These are phyloP conservation scores for Osmanthus fragrans DNA, from an alignment of 257 asterid species.

Conservation along the genomic window DNA sequence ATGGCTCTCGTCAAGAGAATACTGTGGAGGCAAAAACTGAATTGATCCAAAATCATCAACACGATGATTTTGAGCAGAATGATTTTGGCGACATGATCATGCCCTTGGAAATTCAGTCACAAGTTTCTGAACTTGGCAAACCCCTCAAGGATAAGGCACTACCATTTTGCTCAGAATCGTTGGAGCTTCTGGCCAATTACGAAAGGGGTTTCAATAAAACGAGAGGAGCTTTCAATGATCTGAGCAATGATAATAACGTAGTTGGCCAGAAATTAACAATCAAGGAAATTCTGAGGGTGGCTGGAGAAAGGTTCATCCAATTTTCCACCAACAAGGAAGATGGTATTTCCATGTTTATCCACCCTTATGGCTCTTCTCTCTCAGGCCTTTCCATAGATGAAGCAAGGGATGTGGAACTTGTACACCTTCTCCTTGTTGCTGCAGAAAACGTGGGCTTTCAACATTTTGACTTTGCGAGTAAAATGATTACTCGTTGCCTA, in stretches of 20 bases:
- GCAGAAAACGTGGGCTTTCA: slow-evolving; percentile 46
- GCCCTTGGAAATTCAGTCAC: slow-evolving; percentile 11
- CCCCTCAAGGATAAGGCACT: slow-evolving; percentile 20
- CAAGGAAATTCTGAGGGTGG: slow-evolving; percentile 51
- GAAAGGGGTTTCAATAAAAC: slow-evolving; percentile 32
- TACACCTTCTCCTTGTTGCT: slow-evolving; percentile 47
- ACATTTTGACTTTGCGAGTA: slow-evolving; percentile 42
- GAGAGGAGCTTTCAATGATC: slow-evolving; percentile 7
- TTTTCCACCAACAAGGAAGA: slow-evolving; percentile 48
- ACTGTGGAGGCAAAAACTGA: background rate
- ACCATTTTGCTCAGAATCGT: slow-evolving; percentile 34
- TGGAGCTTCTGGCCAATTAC: slow-evolving; percentile 36
- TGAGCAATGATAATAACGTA: background rate
- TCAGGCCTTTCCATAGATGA: slow-evolving; percentile 48
- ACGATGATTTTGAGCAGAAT: slow-evolving; percentile 4
- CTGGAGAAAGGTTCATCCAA: slow-evolving; percentile 61
- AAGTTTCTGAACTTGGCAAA: slow-evolving; percentile 23
- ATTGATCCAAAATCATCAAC: background rate
- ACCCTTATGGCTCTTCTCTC: slow-evolving; percentile 52
- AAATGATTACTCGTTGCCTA: slow-evolving; percentile 38
- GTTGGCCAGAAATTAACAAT: slow-evolving; percentile 31
- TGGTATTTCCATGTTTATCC: slow-evolving; percentile 50
- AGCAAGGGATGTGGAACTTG: slow-evolving; percentile 54
- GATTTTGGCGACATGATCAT: slow-evolving; percentile 13
- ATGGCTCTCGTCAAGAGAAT: slow-evolving; percentile 24